Evolutionary conservation across 768 basidiomycete species (phyloP).

Genomic region (Trametes sanguinea): DNA sequence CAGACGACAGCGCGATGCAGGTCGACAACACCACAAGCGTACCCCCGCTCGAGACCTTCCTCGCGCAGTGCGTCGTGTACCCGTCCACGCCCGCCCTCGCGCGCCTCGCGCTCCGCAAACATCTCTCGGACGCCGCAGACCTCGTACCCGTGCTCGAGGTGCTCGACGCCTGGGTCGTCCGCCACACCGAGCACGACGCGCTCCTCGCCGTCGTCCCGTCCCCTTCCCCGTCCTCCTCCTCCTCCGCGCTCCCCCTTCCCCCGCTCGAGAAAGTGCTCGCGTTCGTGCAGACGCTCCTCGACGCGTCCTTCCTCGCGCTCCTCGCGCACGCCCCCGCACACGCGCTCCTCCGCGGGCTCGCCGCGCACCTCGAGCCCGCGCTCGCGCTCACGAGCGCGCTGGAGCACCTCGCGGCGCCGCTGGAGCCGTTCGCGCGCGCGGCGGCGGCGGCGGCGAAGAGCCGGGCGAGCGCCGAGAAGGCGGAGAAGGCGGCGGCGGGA

Average conservation of each 20-base stretch:
- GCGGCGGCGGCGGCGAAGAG: conserved; percentile 33
- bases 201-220: conserved; percentile 45
- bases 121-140: conserved; percentile 52
- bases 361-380: conserved; percentile 56
- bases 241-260: background rate
- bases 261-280: conserved; percentile 46
- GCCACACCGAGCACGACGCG: conserved; percentile 37
- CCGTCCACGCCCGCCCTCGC: conserved; percentile 42
- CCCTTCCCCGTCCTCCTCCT: conserved; percentile 18
- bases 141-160: conserved; percentile 47
- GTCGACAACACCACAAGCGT: conserved; percentile 35
- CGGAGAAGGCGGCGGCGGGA: background rate
- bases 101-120: conserved; percentile 52
- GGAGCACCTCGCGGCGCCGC: conserved; percentile 57
- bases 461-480: conserved; percentile 1
- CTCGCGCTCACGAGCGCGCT: conserved; percentile 49
- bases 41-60: conserved; percentile 41
- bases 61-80: conserved; percentile 44
- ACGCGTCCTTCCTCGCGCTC: conserved; percentile 69
- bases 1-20: conserved; percentile 36
- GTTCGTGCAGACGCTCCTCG: conserved; percentile 68
- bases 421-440: conserved; percentile 63
- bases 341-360: conserved; percentile 48
- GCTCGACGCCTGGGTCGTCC: conserved; percentile 51
- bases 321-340: conserved; percentile 67